phyloP scores from a whole-genome alignment of 768 basidiomycete species.

The Ramaria rubella region DNA sequence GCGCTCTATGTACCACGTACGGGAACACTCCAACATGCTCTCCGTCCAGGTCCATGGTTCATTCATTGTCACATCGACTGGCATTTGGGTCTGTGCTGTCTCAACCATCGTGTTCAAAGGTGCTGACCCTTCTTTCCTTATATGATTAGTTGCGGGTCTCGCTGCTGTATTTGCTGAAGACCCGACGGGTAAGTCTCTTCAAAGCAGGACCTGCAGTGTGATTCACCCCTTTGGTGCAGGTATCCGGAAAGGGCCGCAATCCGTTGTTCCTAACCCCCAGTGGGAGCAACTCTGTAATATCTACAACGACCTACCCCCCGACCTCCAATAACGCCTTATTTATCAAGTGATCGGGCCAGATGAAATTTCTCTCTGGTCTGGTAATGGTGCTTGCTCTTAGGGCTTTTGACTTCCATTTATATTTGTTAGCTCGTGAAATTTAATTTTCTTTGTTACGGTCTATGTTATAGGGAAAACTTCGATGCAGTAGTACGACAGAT shows the following conservation, averaged over 20 bases:
- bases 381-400: no score
- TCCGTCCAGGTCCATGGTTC: conserved; percentile 17
- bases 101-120: neutral
- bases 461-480: no score
- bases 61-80: conserved; percentile 44
- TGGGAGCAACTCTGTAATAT: conserved; percentile 9
- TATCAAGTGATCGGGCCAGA: no score
- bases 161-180: conserved; percentile 36
- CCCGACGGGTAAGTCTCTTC: conserved; percentile 9
- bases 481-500: no score
- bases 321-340: neutral
- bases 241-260: conserved; percentile 2
- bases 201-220: neutral
- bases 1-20: conserved; percentile 8
- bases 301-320: neutral
- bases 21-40: neutral
- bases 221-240: neutral
- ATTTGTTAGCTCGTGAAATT: no score
- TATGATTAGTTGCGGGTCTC: conserved; percentile 21
- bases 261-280: neutral
- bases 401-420: no score
- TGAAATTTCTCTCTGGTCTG: no score
- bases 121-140: neutral
- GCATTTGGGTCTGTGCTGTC: conserved; percentile 25
- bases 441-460: no score